These are phyloP conservation scores for Hypoxylon lenormandii DNA, from an alignment of 495 filamentous ascomycete genomes.

Conservation along the genomic window DNA sequence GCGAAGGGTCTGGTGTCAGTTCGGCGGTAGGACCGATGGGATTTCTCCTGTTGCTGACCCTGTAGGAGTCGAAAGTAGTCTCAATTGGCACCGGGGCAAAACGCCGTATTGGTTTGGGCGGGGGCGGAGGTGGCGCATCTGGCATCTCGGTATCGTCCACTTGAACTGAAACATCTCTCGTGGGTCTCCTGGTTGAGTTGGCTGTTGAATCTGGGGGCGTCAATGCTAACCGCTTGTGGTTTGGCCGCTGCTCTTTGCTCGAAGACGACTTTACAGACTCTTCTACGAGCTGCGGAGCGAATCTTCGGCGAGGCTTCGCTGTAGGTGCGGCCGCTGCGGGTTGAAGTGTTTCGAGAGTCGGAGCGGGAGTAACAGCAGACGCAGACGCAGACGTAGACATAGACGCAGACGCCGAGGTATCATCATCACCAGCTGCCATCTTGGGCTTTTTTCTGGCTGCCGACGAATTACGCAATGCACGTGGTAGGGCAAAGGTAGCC, in stretches of 20 bases:
- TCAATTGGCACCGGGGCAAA: conserved; percentile 72
- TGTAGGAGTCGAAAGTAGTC: conserved; percentile 67
- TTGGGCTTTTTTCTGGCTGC: conserved; percentile 4
- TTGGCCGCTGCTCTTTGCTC: conserved; percentile 23
- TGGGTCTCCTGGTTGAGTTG: conserved; percentile 41
- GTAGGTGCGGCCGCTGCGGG: conserved; percentile 24
- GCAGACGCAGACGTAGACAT: conserved; percentile 33
- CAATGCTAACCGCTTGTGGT: conserved; percentile 9
- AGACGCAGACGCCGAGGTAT: conserved; percentile 22
- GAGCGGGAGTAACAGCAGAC: conserved; percentile 36
- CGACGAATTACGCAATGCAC: conserved; percentile 3
- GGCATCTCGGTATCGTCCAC: conserved; percentile 42
- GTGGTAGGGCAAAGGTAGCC: not conserved
- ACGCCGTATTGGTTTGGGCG: conserved; percentile 51
- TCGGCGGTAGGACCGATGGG: conserved; percentile 55
- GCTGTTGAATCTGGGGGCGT: conserved; percentile 40
- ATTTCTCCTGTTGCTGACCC: conserved; percentile 49
- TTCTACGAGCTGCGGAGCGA: conserved; percentile 68
- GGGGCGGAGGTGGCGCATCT: conserved; percentile 28
- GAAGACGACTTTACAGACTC: conserved; percentile 61
- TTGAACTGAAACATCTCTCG: conserved; percentile 46
- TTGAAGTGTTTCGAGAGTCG: conserved; percentile 31
- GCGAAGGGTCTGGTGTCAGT: conserved; percentile 65
- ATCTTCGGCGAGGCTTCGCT: conserved; percentile 57
- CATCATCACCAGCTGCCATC: conserved; percentile 41